Evolutionary conservation across 2,329 filamentous ascomycete genomes (phyloP).

Genomic region (Nigrospora sphaerica): DNA sequence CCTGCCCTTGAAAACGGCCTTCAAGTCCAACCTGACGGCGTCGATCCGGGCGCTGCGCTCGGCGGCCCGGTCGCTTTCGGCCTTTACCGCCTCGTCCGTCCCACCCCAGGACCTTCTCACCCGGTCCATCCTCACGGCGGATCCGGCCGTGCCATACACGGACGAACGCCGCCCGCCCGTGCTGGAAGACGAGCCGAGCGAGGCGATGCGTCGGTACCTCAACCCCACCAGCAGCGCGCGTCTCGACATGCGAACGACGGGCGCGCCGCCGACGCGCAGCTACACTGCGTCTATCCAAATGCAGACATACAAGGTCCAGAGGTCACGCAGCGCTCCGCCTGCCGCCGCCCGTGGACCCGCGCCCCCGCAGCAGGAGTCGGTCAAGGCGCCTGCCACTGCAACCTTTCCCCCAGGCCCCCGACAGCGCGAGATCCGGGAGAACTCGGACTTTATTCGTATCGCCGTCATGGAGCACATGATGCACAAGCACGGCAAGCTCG

Average conservation of each 20-base stretch:
- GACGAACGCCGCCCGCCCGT: conserved; percentile 60
- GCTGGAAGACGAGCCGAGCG: conserved; percentile 57
- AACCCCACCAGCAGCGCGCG: conserved; percentile 52
- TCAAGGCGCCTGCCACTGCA: conserved; percentile 22
- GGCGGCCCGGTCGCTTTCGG: conserved; percentile 57
- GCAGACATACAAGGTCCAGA: conserved; percentile 60
- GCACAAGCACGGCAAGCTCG: conserved; percentile 59
- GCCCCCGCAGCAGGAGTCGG: conserved; percentile 14
- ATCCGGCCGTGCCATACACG: conserved; percentile 58
- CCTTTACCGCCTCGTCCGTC: conserved; percentile 55
- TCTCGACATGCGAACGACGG: conserved; percentile 28
- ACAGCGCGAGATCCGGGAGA: conserved; percentile 63
- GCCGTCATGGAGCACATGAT: conserved; percentile 69
- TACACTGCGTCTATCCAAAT: conserved; percentile 65
- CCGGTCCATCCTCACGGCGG: conserved; percentile 60
- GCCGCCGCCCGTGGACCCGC: conserved; percentile 8
- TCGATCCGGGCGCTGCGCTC: conserved; percentile 58
- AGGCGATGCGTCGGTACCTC: conserved; percentile 59
- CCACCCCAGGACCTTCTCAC: conserved; percentile 62
- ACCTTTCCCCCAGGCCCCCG: conserved; percentile 40
- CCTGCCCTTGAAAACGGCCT: conserved; percentile 45
- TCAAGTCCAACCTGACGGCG: conserved; percentile 64
- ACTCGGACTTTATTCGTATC: conserved; percentile 63
- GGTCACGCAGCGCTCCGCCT: conserved; percentile 30
- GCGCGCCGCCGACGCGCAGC: conserved; percentile 23